Percentiles rank a stretch among this genome's conserved stretches.
These are phyloP conservation scores for Limnomonas spitsbergensis DNA, from an alignment of 139 green algal genomes.

Conservation along the genomic window DNA sequence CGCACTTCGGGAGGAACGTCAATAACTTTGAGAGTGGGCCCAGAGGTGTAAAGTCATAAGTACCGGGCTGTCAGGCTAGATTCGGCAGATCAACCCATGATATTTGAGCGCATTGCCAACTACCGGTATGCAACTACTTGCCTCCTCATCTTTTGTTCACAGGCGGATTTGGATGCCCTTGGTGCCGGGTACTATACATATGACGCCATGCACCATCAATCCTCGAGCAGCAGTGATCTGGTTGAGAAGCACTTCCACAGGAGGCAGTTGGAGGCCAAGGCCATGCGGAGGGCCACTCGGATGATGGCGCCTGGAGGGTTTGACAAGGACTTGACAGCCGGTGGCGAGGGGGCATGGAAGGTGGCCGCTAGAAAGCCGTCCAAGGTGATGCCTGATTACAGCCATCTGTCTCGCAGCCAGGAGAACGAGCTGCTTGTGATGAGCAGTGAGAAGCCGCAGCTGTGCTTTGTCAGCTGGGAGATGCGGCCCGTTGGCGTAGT, in stretches of 20 bases:
- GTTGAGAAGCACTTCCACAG: not conserved
- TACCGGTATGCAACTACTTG: too few relatives aligned
- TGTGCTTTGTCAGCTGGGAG: not conserved
- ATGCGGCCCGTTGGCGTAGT: not conserved
- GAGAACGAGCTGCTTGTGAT: not conserved
- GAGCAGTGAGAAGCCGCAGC: not conserved
- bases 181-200: not conserved
- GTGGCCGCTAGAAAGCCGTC: not conserved
- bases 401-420: not conserved
- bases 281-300: not conserved
- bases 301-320: not conserved
- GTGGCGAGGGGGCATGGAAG: not conserved
- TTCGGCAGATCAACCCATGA: too few relatives aligned
- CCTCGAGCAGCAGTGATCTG: not conserved
- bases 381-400: not conserved
- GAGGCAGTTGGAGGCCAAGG: not conserved
- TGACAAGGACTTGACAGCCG: not conserved
- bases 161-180: not conserved
- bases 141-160: not conserved
- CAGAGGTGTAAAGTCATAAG: too few relatives aligned
- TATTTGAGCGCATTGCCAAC: not conserved
- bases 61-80: too few relatives aligned
- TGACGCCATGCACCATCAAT: not conserved
- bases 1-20: too few relatives aligned
- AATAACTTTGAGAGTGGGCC: too few relatives aligned